These are phyloP conservation scores for Boletus sp. DNA, from an alignment of 768 basidiomycete species.

Conservation along the genomic window DNA sequence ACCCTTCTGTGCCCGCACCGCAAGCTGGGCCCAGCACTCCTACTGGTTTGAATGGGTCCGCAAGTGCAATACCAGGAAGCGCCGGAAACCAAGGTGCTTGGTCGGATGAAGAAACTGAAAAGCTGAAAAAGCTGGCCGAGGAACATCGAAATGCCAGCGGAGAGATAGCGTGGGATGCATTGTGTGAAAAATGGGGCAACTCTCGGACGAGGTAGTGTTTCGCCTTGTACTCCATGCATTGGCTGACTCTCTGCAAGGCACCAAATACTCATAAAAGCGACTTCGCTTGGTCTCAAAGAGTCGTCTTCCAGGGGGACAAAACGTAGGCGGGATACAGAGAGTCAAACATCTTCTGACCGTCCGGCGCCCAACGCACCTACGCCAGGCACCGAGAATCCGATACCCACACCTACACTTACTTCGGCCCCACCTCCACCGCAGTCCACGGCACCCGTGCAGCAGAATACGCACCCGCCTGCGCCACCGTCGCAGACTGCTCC, in stretches of 20 bases:
- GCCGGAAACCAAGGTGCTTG: slow-evolving; percentile 68
- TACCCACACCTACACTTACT: slow-evolving; percentile 13
- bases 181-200: slow-evolving; percentile 71
- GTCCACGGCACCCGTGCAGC: slow-evolving; percentile 16
- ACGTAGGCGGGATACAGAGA: slow-evolving; percentile 50
- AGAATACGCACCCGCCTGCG: slow-evolving; percentile 31
- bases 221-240: background rate
- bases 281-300: slow-evolving; percentile 73
- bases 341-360: slow-evolving; percentile 27
- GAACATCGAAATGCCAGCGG: slow-evolving; percentile 51
- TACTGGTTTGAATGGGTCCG: slow-evolving; percentile 25
- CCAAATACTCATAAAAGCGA: slow-evolving; percentile 82
- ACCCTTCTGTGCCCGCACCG: slow-evolving; percentile 23
- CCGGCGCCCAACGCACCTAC: slow-evolving; percentile 22
- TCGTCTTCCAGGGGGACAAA: slow-evolving; percentile 65
- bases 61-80: slow-evolving; percentile 19
- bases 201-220: slow-evolving; percentile 63
- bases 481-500: slow-evolving; percentile 32
- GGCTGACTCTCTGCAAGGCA: slow-evolving; percentile 47
- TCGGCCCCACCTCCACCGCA: slow-evolving; percentile 30
- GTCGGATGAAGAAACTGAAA: slow-evolving; percentile 76
- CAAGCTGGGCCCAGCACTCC: slow-evolving; percentile 27
- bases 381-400: slow-evolving; percentile 18
- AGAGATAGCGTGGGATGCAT: slow-evolving; percentile 76
- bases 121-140: slow-evolving; percentile 66